A percentile compares a stretch with the other conserved stretches of the same genome.
Conservation (phyloP, 805 yeast species). For the Wickerhamiella occidentalis region DNA sequence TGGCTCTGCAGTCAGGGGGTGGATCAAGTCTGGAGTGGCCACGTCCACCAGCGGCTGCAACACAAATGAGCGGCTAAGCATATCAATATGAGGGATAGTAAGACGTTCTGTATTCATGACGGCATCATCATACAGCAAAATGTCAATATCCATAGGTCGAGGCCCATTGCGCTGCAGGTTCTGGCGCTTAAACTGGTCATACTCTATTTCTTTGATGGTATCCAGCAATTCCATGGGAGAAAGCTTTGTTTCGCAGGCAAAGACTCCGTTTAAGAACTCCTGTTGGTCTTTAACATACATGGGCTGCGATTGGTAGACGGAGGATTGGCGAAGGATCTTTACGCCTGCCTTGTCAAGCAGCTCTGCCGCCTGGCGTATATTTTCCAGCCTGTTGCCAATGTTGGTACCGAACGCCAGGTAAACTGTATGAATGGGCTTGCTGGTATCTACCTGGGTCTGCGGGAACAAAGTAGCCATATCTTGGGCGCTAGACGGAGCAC, state of each 20-base stretch:
- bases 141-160: slow-evolving; percentile 79
- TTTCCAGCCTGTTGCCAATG: slow-evolving; percentile 54
- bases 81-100: slow-evolving; percentile 72
- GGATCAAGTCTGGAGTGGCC: slow-evolving; percentile 49
- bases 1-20: slow-evolving; percentile 83
- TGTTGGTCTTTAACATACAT: slow-evolving; percentile 80
- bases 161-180: slow-evolving; percentile 87
- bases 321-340: slow-evolving; percentile 49
- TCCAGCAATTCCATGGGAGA: slow-evolving; percentile 53
- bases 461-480: slow-evolving; percentile 20
- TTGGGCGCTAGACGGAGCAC: slow-evolving; percentile 10
- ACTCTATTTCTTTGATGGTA: slow-evolving; percentile 65
- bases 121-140: slow-evolving; percentile 53
- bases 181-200: slow-evolving; percentile 52
- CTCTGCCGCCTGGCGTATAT: slow-evolving; percentile 45
- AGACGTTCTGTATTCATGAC: slow-evolving; percentile 47
- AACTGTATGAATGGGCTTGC: slow-evolving; percentile 35
- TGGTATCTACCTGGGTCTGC: slow-evolving; percentile 14
- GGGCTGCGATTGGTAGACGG: slow-evolving; percentile 79
- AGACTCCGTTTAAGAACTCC: slow-evolving; percentile 73
- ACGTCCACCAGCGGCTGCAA: slow-evolving; percentile 79
- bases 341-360: slow-evolving; percentile 36
- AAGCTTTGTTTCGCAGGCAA: slow-evolving; percentile 49
- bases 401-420: slow-evolving; percentile 87
- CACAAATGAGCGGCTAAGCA: slow-evolving; percentile 86